phyloP scores from a whole-genome alignment of 2,329 filamentous ascomycete species.

The Aplosporella prunicola region DNA sequence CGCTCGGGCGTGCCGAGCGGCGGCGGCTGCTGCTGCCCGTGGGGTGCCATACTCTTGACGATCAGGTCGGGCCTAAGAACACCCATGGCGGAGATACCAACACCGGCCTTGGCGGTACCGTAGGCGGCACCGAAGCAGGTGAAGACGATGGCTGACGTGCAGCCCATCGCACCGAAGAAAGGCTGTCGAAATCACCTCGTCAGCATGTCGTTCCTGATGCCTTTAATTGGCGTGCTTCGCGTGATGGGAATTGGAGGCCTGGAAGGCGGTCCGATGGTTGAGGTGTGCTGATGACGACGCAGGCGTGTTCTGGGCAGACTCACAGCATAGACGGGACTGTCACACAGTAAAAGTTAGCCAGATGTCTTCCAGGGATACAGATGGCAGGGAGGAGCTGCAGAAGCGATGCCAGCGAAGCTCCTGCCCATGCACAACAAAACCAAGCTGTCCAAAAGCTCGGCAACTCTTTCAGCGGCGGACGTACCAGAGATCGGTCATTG shows the following conservation, averaged over 20 bases:
- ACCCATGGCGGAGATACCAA: conserved; percentile 97
- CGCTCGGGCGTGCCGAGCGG: neutral
- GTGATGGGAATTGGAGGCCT: conserved; percentile 5
- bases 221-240: neutral
- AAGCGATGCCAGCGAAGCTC: conserved; percentile 9
- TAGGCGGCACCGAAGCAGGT: conserved; percentile 95
- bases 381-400: neutral
- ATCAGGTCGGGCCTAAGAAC: conserved; percentile 95
- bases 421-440: neutral
- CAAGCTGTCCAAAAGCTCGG: conserved; percentile 15
- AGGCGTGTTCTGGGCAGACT: conserved; percentile 45
- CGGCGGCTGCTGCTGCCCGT: conserved; percentile 2
- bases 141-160: conserved; percentile 90
- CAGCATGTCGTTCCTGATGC: conserved; percentile 8
- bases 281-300: conserved; percentile 13
- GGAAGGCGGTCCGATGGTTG: conserved; percentile 4
- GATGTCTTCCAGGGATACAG: neutral
- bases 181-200: conserved; percentile 42
- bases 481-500: conserved; percentile 79
- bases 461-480: conserved; percentile 38
- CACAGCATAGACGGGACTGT: conserved; percentile 96
- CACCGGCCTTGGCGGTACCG: conserved; percentile 97
- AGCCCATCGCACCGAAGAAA: conserved; percentile 97
- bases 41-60: conserved; percentile 81
- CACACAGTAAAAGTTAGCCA: conserved; percentile 37